Conservation (phyloP, 148 eudicot genomes). For the Gaultheria prostrata region DNA sequence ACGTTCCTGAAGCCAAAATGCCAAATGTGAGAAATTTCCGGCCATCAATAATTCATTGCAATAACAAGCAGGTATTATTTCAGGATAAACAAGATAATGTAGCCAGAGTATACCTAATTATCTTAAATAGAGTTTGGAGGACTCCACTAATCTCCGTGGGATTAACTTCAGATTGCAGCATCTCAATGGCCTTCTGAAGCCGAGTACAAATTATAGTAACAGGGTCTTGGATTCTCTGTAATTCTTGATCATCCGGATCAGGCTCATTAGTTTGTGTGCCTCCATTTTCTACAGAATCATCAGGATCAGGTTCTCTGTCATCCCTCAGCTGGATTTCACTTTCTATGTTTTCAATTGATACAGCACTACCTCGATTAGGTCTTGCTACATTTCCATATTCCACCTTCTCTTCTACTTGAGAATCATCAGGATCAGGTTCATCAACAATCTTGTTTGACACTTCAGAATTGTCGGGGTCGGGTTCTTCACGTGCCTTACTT, state of each 20-base stretch:
- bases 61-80: not conserved
- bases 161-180: conserved; percentile 47
- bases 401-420: not conserved
- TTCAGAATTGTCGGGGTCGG: conserved; percentile 30
- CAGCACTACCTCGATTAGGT: conserved; percentile 1
- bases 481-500: conserved; percentile 20
- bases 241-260: conserved; percentile 67
- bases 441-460: conserved; percentile 10
- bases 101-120: conserved; percentile 45
- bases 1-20: conserved; percentile 61
- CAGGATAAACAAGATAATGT: not conserved
- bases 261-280: conserved; percentile 40
- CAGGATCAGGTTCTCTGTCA: conserved; percentile 39
- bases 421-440: conserved; percentile 15
- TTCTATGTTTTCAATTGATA: not conserved
- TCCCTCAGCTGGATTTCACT: not conserved
- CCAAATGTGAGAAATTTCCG: conserved; percentile 11
- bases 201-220: conserved; percentile 46
- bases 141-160: conserved; percentile 42
- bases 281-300: conserved; percentile 24
- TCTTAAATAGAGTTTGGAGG: conserved; percentile 71
- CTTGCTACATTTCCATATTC: not conserved
- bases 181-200: conserved; percentile 58
- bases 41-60: conserved; percentile 9
- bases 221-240: conserved; percentile 80